These are phyloP conservation scores for Pinus albicaulis DNA, from an alignment of 75 land plant species.

Conservation along the genomic window DNA sequence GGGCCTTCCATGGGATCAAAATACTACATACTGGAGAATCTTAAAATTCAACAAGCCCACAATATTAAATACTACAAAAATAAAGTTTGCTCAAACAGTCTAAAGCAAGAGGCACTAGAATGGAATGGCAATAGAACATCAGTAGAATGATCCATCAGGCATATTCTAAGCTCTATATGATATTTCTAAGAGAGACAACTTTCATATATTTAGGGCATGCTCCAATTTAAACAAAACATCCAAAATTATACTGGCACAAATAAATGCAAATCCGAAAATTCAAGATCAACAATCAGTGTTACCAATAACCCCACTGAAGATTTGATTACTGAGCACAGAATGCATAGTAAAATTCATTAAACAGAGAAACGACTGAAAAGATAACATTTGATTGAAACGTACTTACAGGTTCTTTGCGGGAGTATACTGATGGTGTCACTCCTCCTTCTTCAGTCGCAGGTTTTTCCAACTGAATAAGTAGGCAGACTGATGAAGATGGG, in stretches of 20 bases:
- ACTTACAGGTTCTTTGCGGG: slow-evolving; percentile 97
- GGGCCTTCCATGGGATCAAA: background rate
- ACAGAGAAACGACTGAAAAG: background rate
- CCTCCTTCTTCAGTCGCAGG: slow-evolving; percentile 99
- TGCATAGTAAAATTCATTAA: background rate
- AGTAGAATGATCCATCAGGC: background rate
- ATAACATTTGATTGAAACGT: background rate
- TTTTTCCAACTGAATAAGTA: slow-evolving; percentile 92
- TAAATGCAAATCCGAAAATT: background rate
- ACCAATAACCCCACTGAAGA: background rate
- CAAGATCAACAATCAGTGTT: background rate
- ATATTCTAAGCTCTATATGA: too few relatives aligned
- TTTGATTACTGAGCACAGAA: background rate
- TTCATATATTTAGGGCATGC: background rate
- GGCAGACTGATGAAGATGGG: slow-evolving; percentile 83
- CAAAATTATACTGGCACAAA: background rate
- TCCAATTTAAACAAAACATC: background rate
- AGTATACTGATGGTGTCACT: slow-evolving; percentile 86
- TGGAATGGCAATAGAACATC: background rate
- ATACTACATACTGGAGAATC: background rate
- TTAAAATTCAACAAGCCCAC: background rate
- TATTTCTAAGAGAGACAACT: background rate
- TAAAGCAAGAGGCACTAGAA: background rate
- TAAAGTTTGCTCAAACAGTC: background rate
- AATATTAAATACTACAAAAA: background rate